Evolutionary conservation across 108 stramenopile genomes (phyloP), one percentile per base, ranked within the genome.

Genomic region (Nitzschia inconspicua): DNA sequence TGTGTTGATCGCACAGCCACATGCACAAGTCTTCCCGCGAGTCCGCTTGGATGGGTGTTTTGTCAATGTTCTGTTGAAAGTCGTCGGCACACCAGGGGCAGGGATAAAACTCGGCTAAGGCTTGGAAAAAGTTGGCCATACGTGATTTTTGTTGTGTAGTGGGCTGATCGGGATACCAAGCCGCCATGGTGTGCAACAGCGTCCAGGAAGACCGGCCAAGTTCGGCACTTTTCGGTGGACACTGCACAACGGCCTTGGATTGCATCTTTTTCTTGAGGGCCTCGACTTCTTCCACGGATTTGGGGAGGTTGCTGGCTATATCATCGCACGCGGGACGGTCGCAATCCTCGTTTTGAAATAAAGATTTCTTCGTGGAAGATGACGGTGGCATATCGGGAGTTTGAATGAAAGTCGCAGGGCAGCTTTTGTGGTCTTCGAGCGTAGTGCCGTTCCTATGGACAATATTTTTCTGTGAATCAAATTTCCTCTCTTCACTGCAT

Each of bases 1-100:
- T 89, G 66, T 93, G 92, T 60, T 89, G 92, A 39, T 88, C 84
- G 42, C 92, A 93, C 3, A 93, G 63, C 92, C 92, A 93, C 26
- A 80, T 44, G 44, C 86, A 89, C 10, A 93, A 57, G 25, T 86
- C 86, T 65, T 82, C 69, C 51, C 92, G 72, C 18, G 85, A 75
- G 57, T 82, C 80, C 25, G 80, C 68, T 57, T 78, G 79, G 25
- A 34, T 31, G 18, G 91, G 88, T 44, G 73, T 69, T 44, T 82
- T 44, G 24, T 80, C 41, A 9, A 89, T 47, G 66, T 84, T 85
- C 32, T 79, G 28, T 57, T 81, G 83, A 79, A 89, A 93, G 50
- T 93, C 91, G 6, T 56, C 39, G 0, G 88, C 88, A 66, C 88
- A 89, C 72, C 80, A 89, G 9, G 77, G 72, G 67, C 92, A 93